Base-by-base conservation (phyloP, 768 basidiomycete genomes). In the Kwoniella mangroviensis region DNA sequence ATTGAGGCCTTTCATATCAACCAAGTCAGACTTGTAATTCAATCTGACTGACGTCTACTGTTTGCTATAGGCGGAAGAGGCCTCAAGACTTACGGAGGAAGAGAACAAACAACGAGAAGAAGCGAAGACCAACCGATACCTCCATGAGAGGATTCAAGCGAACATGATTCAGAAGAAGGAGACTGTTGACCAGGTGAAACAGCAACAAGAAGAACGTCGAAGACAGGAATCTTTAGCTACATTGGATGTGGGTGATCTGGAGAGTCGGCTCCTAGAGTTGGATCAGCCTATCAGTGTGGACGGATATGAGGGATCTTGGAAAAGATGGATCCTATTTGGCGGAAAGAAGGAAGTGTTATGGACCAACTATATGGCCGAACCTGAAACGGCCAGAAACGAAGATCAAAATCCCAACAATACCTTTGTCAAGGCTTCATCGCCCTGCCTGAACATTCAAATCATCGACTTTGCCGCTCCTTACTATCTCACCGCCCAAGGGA, bases 351-450 rank as follows among this genome's bases (percentile, higher is more conserved):
- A 80, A 17, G 45, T 66, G 2, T 52, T 81, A 40, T 82, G 80
- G 79, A 80, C 75, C 10, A 68, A 64, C 4, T 82, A 80, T 58
- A 70, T 70, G 58, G 81, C 75, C 40, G 81, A 82, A 69, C 78
- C 75, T 1, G 73, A 66, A 51, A 22, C 9, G 21, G 13, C 11
- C 61, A n/a, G 43, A 40, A 62, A 24, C 49, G 55, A 54, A 66
- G 21, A 70, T 41, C n/a, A 52, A 22, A 13, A 42, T 63, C 5
- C 12, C 73, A 49, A 67, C 28, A 43, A 63, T 6, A 34, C 26
- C 2, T 78, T 76, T 52, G 73, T 76, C 54, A 71, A 72, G 53
- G 72, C 73, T 1, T 58, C 71, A 1, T 59, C 73, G 13, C 78
- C 76, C 13, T 62, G 61, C 19, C 28, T 79, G 10, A 49, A 56